Base-by-base conservation (phyloP, 495 filamentous ascomycete species). In the Cairneyella variabilis region DNA sequence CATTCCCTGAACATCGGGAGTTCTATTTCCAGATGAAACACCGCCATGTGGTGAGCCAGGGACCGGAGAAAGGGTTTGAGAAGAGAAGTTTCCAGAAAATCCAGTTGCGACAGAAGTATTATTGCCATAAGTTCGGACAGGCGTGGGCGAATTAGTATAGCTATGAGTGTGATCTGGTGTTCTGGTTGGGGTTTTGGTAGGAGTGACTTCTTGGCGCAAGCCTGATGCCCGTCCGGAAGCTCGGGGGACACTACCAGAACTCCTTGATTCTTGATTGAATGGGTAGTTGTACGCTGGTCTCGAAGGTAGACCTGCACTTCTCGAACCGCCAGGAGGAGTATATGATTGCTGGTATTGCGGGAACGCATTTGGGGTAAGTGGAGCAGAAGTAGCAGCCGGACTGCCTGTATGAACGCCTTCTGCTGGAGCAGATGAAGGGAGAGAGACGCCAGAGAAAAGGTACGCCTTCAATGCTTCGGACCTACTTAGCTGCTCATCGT, bases 381-480 rank as follows among this genome's bases (percentile, higher is more conserved):
- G 22, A 20, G 36, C 3, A 5, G 5, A n/a, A 28, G 12, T 48
- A 25, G 9, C 21, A 23, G 12, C 14, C 3, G 12, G 1, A 2
- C 18, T 17, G 1, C 28, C 10, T 2, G 30, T 5, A 27, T 45
- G 20, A 32, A n/a, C n/a, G n/a, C n/a, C n/a, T n/a, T n/a, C n/a
- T n/a, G n/a, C n/a, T n/a, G n/a, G n/a, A n/a, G n/a, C n/a, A n/a
- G n/a, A n/a, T n/a, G 53, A 50, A 42, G 48, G 22, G 20, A 22
- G 2, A 16, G 60, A 23, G 14, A 54, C 60, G 34, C 60, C 64
- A 14, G 66, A 67, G 37, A 71, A 70, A 0, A 73, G 62, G 53
- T 69, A 73, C 23, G 61, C 65, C 43, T 71, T 73, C 1, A 73
- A 46, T n/a, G 65, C 65, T 25, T 70, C 64, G 14, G 67, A 65